Evolutionary conservation across 139 green algal genomes (phyloP), one percentile per base, ranked within the genome.

Genomic region (Volvox reticuliferus): DNA sequence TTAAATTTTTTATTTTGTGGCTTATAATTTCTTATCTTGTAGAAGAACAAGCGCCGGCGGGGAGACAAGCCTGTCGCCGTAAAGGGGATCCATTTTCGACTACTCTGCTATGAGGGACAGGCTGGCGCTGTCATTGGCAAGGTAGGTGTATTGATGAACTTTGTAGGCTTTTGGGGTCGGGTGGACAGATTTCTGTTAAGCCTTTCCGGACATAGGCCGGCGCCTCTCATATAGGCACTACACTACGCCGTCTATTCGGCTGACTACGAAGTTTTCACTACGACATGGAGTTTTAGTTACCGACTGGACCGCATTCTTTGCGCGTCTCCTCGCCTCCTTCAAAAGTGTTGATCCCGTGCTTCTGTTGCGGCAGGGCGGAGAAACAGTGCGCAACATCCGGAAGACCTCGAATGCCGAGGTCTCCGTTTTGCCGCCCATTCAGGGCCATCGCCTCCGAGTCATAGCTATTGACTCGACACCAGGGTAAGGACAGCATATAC

Each of bases 91-190:
- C 69, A 33, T 14, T 82, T 89, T 16, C 28, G 71, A 1, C n/a
- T 89, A 24, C 71, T 89, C 0, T 82, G 69, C n/a, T 33, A 35
- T 44, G 85, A 89, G n/a, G 19, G 17, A 12, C 85, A 89, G 13
- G 71, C 44, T 0, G 85, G 85, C 68, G 69, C 85, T 18, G 44
- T 89, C 0, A 89, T 89, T 65, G 85, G 85, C 44, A 89, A 89
- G 85, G 85, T 79, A 30, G 26, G 71, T 79, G 67, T 75, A 26
- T 75, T 55, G 44, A 55, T 14, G 44, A 9, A 55, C 44, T 55
- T 55, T 14, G 9, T 55, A 55, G 5, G 9, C 5, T 14, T 55
- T 14, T 55, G 44, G n/a, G 44, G 9, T 55, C 44, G 44, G 44
- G 44, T 14, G 44, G 44, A 55, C 44, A 9, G 44, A 14, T 55